Base-by-base conservation (phyloP, 495 filamentous ascomycete genomes). In the Penicillium atrosanguineum region DNA sequence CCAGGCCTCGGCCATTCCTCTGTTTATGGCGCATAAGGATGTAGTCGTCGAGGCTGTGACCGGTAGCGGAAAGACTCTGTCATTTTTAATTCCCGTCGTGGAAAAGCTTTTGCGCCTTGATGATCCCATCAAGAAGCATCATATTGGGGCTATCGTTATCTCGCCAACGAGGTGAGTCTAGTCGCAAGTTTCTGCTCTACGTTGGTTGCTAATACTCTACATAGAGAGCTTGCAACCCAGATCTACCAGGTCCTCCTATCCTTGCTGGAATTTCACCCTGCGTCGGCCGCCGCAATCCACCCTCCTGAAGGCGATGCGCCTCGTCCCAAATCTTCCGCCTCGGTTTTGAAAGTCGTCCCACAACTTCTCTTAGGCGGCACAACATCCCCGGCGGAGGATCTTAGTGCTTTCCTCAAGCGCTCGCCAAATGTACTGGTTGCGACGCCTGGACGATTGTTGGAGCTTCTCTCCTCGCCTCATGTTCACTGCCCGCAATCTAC, bases 1-100 rank as follows among this genome's bases (percentile, higher is more conserved):
- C 15, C 94, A 98, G 69, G 89, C 91, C 20, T 92, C 88, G n/a
- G 87, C 87, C 15, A 90, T 97, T 57, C 92, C 93, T 11, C 80
- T 96, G 15, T 95, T 97, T 69, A 84, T 90, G 72, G 86, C 85
- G 7, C 90, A 97, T 69, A 97, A 97, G 61, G 94, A 97, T 72
- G 92, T 97, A 0, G 93, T 97, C 3, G 93, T 97, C 25, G 92
- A 96, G 68, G 95, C 94, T 2, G 94, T 97, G 7, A 98, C 94
- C 3, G 94, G 95, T 7, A 94, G 88, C 64, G 94, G 94, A 41
- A 98, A 98, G 71, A 97, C 94, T 0, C 73, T 97, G 39, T 87
- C 91, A 2, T 97, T 94, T 62, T 70, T 98, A 43, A 88, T 98
- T 23, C 94, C 94, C 0, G 73, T 97, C 2, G 79, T 97, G 12